These are phyloP conservation scores for Tetrahymena malaccensis DNA, from an alignment of 73 alveolate species.

Conservation along the genomic window DNA sequence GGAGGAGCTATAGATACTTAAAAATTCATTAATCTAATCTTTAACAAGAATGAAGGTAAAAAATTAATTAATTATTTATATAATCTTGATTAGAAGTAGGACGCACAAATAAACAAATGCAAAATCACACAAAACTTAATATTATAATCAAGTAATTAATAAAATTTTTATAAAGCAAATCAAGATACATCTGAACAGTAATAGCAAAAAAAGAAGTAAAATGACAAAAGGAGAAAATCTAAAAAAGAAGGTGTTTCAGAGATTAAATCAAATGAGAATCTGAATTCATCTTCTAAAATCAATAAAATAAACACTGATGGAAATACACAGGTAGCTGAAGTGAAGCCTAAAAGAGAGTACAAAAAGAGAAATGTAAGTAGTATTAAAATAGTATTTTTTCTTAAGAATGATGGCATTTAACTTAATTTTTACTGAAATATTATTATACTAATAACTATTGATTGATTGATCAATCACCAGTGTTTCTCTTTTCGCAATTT, in stretches of 20 bases:
- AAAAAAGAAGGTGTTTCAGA: background rate
- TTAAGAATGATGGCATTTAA: background rate
- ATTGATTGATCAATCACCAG: background rate
- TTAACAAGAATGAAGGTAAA: background rate
- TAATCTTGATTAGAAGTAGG: background rate
- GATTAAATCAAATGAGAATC: background rate
- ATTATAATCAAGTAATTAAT: background rate
- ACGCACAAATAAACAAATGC: background rate
- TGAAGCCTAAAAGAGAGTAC: background rate
- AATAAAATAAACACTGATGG: background rate
- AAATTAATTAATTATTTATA: background rate
- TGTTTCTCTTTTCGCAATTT: background rate
- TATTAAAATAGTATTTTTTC: background rate
- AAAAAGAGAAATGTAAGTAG: background rate
- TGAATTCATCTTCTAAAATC: background rate
- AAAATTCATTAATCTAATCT: background rate
- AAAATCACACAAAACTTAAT: background rate
- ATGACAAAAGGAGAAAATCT: background rate
- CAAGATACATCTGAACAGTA: background rate
- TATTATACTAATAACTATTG: background rate
- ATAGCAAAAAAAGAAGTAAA: background rate
- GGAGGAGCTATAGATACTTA: background rate
- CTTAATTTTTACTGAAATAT: background rate
- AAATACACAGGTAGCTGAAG: background rate
- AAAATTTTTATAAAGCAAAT: background rate